Evolutionary conservation across 2,329 filamentous ascomycete species (phyloP), one percentile per base, ranked within the genome.

Genomic region (Grosmannia huntii): DNA sequence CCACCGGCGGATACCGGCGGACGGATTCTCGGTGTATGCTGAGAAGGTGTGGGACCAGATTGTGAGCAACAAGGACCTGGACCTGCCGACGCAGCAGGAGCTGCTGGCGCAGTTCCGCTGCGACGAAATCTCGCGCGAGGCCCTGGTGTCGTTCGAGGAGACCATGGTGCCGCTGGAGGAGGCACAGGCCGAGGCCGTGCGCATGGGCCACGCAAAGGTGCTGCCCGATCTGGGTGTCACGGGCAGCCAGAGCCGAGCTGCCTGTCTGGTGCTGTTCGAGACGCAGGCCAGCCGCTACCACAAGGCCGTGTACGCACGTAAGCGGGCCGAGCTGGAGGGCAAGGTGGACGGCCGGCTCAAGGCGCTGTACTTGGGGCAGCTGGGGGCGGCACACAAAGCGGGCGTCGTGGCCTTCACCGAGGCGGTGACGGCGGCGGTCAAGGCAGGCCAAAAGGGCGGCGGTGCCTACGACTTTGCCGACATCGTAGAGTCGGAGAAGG

Each of bases 31-130:
- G 0, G 80, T 90, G 60, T 99, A 99, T 66, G 91, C 94, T 0
- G 85, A 94, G 69, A 90, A 91, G 48, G 84, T 99, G 51, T 99
- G 94, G 94, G 91, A 97, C 67, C 92, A 97, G 73, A 99, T 99
- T 68, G 91, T 96, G 66, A 88, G 92, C 76, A 99, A 99, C 79
- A 99, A 99, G 73, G 94, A 99, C 68, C 78, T 99, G 57, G 94
- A 99, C 72, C 73, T 99, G 60, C 94, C 94, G 4, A 97, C 94
- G 0, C 94, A 99, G 70, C 94, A 99, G 73, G 94, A 99, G 70
- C 79, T 99, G 52, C 80, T 99, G 57, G 94, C 94, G 12, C 94
- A 99, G 70, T 99, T 97, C 75, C 84, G 94, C 64, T 99, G 94
- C 71, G 94, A 99, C 69, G 94, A 99, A 73, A 99, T 99, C 60